Evolutionary conservation across 805 yeast genomes (phyloP).

Genomic region (Metschnikowia cerradonensis): DNA sequence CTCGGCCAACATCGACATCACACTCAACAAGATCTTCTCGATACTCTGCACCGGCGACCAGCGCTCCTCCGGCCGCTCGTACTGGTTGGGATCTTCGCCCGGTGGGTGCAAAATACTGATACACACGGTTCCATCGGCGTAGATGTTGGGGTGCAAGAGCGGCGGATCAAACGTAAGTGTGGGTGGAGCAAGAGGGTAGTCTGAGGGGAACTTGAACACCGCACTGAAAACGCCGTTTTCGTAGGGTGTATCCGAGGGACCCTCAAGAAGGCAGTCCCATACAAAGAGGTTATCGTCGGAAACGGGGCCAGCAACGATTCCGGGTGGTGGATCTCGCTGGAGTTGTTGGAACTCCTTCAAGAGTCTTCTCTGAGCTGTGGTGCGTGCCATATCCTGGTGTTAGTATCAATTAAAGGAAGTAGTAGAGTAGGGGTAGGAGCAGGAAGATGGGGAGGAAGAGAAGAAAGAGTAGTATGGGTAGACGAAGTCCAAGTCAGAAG

Average conservation of each 20-base stretch:
- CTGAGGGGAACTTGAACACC: slow-evolving; percentile 62
- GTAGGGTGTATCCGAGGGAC: slow-evolving; percentile 80
- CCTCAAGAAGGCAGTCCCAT: slow-evolving; percentile 84
- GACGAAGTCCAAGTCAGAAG: too few species aligned
- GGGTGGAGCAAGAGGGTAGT: slow-evolving; percentile 84
- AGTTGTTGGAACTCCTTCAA: slow-evolving; percentile 88
- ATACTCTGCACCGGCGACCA: slow-evolving; percentile 98
- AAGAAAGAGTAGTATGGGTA: too few species aligned
- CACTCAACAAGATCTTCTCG: slow-evolving; percentile 91
- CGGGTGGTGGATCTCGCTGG: slow-evolving; percentile 85
- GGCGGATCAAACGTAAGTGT: slow-evolving; percentile 72
- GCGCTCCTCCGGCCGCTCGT: slow-evolving; percentile 91
- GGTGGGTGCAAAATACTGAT: slow-evolving; percentile 94
- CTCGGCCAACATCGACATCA: slow-evolving; percentile 93
- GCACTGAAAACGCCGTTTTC: slow-evolving; percentile 90
- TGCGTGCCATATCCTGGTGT: slow-evolving; percentile 7
- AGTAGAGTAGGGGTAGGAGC: too few species aligned
- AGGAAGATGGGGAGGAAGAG: too few species aligned
- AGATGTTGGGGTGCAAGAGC: slow-evolving; percentile 88
- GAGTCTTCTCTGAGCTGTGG: slow-evolving; percentile 81
- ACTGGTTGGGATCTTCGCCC: slow-evolving; percentile 95
- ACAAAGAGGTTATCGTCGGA: slow-evolving; percentile 66
- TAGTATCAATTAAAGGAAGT: too few species aligned
- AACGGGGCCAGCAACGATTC: slow-evolving; percentile 89
- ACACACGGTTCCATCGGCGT: slow-evolving; percentile 93